Base-by-base conservation (phyloP, 225 moss, liverwort and hornwort genomes). In the Climacium dendroides region DNA sequence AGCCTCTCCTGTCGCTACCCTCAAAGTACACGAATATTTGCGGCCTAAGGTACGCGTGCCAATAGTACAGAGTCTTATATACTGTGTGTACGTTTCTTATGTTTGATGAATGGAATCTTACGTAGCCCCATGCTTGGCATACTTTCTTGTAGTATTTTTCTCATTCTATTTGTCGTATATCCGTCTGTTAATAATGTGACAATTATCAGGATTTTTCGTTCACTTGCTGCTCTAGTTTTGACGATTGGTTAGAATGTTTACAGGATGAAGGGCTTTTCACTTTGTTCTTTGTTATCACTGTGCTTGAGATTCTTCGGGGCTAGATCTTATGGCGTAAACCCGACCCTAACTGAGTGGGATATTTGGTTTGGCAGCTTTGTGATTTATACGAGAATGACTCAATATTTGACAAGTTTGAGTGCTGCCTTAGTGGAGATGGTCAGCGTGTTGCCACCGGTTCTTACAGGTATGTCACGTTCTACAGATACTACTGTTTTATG, bases 371-470 rank as follows among this genome's bases (percentile, higher is more conserved):
- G 84, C 92, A 98, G 98, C 94, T 98, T 90, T 98, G 98, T 94
- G 97, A 98, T 92, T 94, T 98, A 81, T 98, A 98, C 90, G 98
- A 98, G 96, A 98, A 96, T 89, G 98, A 98, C 90, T 98, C 96
- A 62, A 98, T 98, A 91, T 98, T 98, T 89, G 98, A 98, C 92
- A 98, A 98, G 94, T 98, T 98, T 90, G 96, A 98, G 96, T 98
- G 98, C 91, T 98, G 98, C 90, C 94, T 98, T 70, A 98, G 98
- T 93, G 98, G 98, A 90, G 98, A 98, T 90, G 98, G 97, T 83
- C 94, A 95, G 94, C 98, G 96, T 88, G 97, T 98, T 87, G 98
- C 98, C 54, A 98, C 98, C 89, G 96, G 98, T 88, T 98, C 96
- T 87, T 98, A 98, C 92, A 98, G 98, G 98, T 98, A 67, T 83